phyloP scores from a whole-genome alignment of 768 basidiomycete genomes.

The Russula vinacea region DNA sequence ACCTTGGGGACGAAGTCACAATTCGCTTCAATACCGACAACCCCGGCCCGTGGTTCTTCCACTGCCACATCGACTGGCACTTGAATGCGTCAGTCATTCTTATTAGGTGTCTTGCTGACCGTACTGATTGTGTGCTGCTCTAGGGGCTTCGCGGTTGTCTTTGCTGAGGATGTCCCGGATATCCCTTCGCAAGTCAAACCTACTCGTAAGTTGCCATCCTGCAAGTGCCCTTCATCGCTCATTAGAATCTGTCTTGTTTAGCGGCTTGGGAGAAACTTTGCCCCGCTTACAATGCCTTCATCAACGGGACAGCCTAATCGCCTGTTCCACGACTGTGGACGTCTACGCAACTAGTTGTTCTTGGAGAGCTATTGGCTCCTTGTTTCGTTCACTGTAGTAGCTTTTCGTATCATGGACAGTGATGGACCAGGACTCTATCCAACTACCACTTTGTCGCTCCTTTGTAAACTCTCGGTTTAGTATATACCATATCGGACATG shows the following conservation, averaged over 20 bases:
- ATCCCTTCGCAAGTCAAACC: not conserved
- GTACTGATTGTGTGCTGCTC: not conserved
- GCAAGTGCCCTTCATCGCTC: not conserved
- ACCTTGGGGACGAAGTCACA: constrained; percentile 19
- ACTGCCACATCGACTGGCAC: constrained; percentile 20
- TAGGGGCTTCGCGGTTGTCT: constrained; percentile 23
- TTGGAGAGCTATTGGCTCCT: not conserved
- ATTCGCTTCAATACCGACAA: constrained; percentile 35
- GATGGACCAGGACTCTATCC: constrained; percentile 31
- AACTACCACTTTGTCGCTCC: not conserved
- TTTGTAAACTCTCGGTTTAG: constrained; percentile 6
- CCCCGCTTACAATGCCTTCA: constrained; percentile 4
- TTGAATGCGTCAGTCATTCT: constrained; percentile 23
- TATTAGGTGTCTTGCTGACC: not conserved
- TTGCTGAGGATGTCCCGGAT: constrained; percentile 23
- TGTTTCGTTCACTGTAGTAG: not conserved
- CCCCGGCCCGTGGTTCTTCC: constrained; percentile 25
- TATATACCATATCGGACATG: not conserved
- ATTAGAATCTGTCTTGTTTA: not conserved
- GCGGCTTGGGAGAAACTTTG: constrained; percentile 14
- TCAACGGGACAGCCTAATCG: not conserved
- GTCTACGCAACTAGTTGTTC: not conserved
- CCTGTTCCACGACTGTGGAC: not conserved
- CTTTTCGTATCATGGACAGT: not conserved
- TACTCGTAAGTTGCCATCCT: not conserved